Evolutionary conservation across 1,284 basidiomycete genomes (phyloP), one percentile per base, ranked within the genome.

Genomic region (Caloboletus firmus): DNA sequence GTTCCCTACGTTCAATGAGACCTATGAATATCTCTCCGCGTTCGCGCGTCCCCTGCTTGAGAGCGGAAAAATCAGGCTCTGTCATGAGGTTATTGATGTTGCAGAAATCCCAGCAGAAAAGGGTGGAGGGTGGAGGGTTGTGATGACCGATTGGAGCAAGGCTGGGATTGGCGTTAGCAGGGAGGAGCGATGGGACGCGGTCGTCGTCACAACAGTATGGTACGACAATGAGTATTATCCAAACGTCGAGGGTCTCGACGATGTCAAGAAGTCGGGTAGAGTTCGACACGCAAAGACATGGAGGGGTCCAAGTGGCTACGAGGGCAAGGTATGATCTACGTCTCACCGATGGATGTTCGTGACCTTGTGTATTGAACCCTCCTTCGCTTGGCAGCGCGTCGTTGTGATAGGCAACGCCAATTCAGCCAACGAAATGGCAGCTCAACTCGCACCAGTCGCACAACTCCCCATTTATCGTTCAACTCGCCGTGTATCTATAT

Each of bases 321-420:
- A 74, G 48, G 71, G 65, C 30, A 79, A 79, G 68, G 79, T 78
- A 52, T 24, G 24, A 15, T 20, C 18, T 9, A 11, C 12, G n/a
- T 43, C 32, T 31, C 8, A 6, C 28, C 40, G 18, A 24, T 15
- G 34, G 10, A 20, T 3, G 18, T 17, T 18, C n/a, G 10, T 30
- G 42, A 30, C 28, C 28, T 30, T 30, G 28, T 2, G 9, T 30
- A 2, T 10, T 56, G 32, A 30, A 17, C 18, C 24, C 28, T 52
- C 24, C 15, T 22, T n/a, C 9, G 18, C 12, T 31, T 15, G 17
- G 24, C 40, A 81, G 79, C 72, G 73, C 20, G 68, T 72, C 30
- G 65, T 78, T 0, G 70, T 81, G 13, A 64, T 81, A 4, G 79
- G 75, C 11, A 80, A 79, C 24, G 79, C 74, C 13, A 78, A 79